A percentile compares a stretch with the other conserved stretches of the same genome.
phyloP scores from a whole-genome alignment of 306 rosid species.

The Lathyrus oleraceus region DNA sequence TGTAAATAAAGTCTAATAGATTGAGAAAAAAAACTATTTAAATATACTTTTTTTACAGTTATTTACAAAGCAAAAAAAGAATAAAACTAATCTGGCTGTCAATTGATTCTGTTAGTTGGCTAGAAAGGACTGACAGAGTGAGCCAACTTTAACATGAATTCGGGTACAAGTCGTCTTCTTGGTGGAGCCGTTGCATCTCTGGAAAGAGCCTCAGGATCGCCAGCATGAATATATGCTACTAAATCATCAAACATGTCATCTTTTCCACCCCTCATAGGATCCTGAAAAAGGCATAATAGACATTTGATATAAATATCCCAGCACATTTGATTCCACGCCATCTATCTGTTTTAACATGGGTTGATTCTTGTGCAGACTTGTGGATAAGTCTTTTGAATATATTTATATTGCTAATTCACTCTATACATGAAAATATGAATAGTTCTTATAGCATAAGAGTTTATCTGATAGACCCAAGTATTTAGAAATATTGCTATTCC shows the following conservation, averaged over 20 bases:
- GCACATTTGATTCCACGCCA: too few relatives aligned
- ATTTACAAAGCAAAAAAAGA: slow-evolving; percentile 26
- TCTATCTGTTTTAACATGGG: too few relatives aligned
- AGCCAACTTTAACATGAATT: slow-evolving; percentile 82
- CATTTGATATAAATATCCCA: slow-evolving; percentile 15
- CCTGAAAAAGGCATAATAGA: slow-evolving; percentile 46
- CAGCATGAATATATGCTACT: slow-evolving; percentile 63
- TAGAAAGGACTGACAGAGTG: slow-evolving; percentile 82
- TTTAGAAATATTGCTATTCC: too few relatives aligned
- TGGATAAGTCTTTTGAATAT: background rate
- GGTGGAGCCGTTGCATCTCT: slow-evolving; percentile 72
- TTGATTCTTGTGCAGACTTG: background rate
- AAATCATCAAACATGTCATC: slow-evolving; percentile 82
- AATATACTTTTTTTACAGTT: background rate
- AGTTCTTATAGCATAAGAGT: too few relatives aligned
- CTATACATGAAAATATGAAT: too few relatives aligned
- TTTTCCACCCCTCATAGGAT: slow-evolving; percentile 93
- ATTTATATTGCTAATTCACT: background rate
- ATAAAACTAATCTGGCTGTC: slow-evolving; percentile 13
- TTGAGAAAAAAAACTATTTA: too few relatives aligned
- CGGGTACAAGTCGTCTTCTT: slow-evolving; percentile 88
- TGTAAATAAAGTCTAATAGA: too few relatives aligned
- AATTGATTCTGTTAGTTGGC: slow-evolving; percentile 12
- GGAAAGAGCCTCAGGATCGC: slow-evolving; percentile 65
- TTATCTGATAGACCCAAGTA: too few relatives aligned